Evolutionary conservation across 306 rosid genomes (phyloP).

Genomic region (Trichosanthes cucumerina): DNA sequence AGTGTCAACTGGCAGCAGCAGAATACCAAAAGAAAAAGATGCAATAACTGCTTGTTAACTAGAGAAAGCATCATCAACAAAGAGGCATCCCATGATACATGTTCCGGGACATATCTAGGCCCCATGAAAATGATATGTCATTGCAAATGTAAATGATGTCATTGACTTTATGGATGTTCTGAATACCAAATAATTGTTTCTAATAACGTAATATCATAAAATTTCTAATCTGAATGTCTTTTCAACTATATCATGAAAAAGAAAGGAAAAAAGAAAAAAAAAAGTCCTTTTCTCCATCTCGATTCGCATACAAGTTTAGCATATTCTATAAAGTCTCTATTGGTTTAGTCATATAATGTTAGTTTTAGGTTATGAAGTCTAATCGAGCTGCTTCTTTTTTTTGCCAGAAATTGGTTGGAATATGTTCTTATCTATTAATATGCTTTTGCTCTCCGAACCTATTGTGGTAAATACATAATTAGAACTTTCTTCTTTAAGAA

Average conservation of each 20-base stretch:
- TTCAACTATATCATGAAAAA: constrained; percentile 2
- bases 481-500: background rate
- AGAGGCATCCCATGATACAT: constrained; percentile 23
- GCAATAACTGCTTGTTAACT: constrained; percentile 25
- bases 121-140: constrained; percentile 39
- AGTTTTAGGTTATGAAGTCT: background rate
- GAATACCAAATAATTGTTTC: constrained; percentile 25
- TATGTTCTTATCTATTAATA: background rate
- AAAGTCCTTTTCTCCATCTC: background rate
- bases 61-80: constrained; percentile 19
- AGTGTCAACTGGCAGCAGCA: constrained; percentile 3
- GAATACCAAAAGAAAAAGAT: background rate
- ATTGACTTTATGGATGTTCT: constrained; percentile 4
- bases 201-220: constrained; percentile 14
- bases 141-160: constrained; percentile 17
- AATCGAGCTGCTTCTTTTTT: background rate
- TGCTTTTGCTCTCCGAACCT: background rate
- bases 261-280: background rate
- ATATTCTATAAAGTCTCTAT: background rate
- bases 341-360: background rate
- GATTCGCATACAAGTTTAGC: background rate
- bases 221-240: constrained; percentile 18
- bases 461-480: background rate
- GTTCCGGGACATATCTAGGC: constrained; percentile 27
- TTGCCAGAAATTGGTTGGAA: background rate